Conservation (phyloP, 805 yeast genomes). For the Barnettozyma siamensis region DNA sequence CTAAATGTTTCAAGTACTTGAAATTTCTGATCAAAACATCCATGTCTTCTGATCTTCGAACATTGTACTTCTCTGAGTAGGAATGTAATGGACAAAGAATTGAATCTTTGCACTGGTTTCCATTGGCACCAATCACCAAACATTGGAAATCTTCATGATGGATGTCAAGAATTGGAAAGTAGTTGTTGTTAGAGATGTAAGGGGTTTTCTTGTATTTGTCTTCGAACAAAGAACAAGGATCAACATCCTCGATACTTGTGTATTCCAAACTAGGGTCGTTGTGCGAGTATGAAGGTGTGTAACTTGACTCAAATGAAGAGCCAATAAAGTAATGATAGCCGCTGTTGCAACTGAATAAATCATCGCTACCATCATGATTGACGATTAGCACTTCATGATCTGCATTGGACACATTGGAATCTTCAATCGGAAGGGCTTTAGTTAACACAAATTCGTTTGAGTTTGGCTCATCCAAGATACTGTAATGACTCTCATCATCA, state of each 20-base stretch:
- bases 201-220: not conserved
- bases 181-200: not conserved
- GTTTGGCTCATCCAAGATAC: too few relatives aligned
- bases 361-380: not conserved
- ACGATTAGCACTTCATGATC: not conserved
- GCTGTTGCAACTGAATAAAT: conserved; percentile 1
- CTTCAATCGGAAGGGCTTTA: too few relatives aligned
- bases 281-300: conserved; percentile 4
- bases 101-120: conserved; percentile 14
- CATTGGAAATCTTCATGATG: conserved; percentile 21
- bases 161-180: conserved; percentile 11
- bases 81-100: conserved; percentile 15
- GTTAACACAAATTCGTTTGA: too few relatives aligned
- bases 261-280: not conserved
- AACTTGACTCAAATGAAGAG: conserved; percentile 2
- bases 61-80: conserved; percentile 8
- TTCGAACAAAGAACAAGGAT: not conserved
- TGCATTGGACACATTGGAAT: not conserved
- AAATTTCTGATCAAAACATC: conserved; percentile 14
- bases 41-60: conserved; percentile 12
- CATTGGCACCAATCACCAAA: conserved; percentile 8
- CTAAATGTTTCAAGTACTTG: conserved; percentile 32
- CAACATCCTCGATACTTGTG: not conserved
- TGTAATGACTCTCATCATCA: not conserved
- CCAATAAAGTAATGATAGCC: conserved; percentile 1